Base-by-base conservation (phyloP, 257 asterid genomes). In the Gynochthodes officinalis region DNA sequence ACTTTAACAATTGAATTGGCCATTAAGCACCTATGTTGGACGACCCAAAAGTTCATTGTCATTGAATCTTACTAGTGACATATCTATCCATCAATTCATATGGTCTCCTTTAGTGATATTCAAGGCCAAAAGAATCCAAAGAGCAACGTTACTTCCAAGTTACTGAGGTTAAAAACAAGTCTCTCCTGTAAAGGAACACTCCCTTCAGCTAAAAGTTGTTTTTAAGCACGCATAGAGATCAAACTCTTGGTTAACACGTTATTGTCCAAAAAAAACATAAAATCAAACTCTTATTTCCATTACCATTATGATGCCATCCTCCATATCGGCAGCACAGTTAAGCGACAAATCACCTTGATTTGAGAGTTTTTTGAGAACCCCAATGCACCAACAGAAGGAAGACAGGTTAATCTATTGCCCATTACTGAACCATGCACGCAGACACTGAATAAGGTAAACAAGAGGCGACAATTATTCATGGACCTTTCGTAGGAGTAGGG, bases 311-410 rank as follows among this genome's bases (percentile, higher is more conserved):
- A 37, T 59, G 61, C 16, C 55, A 35, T 48, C 74, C 73, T 67
- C 64, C 74, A 58, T 67, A 30, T 75, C 32, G 32, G 64, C 52
- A 25, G 55, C 7, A 39, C 28, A 60, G 46, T 49, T 35, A 37
- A 18, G 58, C 49, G 75, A 75, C 79, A 60, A 75, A 60, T 35
- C 18, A 46, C 73, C 65, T 61, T 57, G 70, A 44, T 61, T 68
- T 59, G 74, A 28, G 79, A 39, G 74, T 35, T 57, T 67, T 54
- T 75, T 67, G 62, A 39, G 52, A 60, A 23, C 64, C 64, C 75
- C 78, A 43, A 66, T 30, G 73, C 35, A 43, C 68, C 73, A 32
- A 64, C 7, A 16, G 18, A 28, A 4, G 40, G 23, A 53, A 42
- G 73, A 69, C 50, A 69, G 28, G 50, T 19, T 42, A 71, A 58